A percentile compares a stretch with the other conserved stretches of the same genome.
phyloP scores from a whole-genome alignment of 441 rosid species.

The Gossypium davidsonii region DNA sequence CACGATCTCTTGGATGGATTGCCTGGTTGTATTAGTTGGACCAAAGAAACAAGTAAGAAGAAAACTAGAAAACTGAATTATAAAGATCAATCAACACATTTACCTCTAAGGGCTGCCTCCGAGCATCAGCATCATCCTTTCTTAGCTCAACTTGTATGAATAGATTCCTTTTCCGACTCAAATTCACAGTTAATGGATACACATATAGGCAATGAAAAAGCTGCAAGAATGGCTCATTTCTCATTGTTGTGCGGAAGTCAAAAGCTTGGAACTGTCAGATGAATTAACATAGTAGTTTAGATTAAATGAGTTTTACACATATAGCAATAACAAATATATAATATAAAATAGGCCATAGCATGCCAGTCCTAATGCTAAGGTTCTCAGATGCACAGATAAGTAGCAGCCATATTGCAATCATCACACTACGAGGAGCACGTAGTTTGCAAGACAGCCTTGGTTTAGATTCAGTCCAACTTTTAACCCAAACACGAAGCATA shows the following conservation, averaged over 20 bases:
- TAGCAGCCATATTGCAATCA: neutral
- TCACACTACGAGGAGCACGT: neutral
- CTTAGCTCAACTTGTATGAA: conserved; percentile 89
- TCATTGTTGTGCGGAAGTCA: conserved; percentile 88
- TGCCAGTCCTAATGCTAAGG: neutral
- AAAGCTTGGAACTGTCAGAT: conserved; percentile 75
- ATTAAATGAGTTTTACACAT: neutral
- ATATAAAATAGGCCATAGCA: neutral
- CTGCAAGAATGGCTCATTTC: conserved; percentile 98
- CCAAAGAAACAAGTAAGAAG: conserved; percentile 23
- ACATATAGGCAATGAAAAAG: conserved; percentile 92
- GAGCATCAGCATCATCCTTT: conserved; percentile 90
- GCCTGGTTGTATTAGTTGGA: conserved; percentile 51
- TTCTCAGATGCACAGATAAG: neutral
- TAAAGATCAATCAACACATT: conserved; percentile 18
- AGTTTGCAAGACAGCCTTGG: neutral
- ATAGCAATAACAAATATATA: neutral
- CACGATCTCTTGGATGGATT: conserved; percentile 83
- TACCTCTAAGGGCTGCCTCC: conserved; percentile 96
- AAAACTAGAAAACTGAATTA: conserved; percentile 11
- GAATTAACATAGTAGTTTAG: conserved; percentile 22
- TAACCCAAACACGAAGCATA: conserved; percentile 1
- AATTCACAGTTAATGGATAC: conserved; percentile 78
- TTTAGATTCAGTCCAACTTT: neutral
- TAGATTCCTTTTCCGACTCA: conserved; percentile 92